These are phyloP conservation scores for Brassica juncea DNA, from an alignment of 345 rosid species.

Conservation along the genomic window DNA sequence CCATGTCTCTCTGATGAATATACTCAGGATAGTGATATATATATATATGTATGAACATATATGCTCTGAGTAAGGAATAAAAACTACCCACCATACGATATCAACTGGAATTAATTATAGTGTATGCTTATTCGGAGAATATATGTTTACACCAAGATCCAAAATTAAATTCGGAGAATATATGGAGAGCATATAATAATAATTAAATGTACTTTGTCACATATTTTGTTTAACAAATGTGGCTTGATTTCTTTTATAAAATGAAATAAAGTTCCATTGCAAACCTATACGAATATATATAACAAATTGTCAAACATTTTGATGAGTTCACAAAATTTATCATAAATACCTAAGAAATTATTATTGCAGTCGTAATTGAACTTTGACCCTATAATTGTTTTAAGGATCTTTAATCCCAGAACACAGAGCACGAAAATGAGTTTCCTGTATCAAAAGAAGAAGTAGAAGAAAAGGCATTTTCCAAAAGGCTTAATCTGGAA, in stretches of 20 bases:
- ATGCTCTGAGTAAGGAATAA: conserved; percentile 16
- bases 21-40: conserved; percentile 9
- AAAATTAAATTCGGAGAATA: not conserved
- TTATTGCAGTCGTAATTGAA: conserved; percentile 7
- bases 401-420: conserved; percentile 2
- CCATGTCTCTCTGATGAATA: conserved; percentile 17
- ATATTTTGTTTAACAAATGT: not conserved
- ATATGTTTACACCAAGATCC: not conserved
- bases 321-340: not conserved
- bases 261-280: not conserved
- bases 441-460: not conserved
- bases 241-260: not conserved
- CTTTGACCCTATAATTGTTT: not conserved
- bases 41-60: conserved; percentile 3
- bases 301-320: not conserved
- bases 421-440: conserved; percentile 19
- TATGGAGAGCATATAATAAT: not conserved
- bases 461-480: not conserved
- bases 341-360: not conserved
- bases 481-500: conserved; percentile 27
- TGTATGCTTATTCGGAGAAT: conserved; percentile 5
- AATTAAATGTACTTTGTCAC: not conserved
- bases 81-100: conserved; percentile 14
- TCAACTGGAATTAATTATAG: conserved; percentile 6
- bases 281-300: not conserved